Conservation (phyloP, 1,284 basidiomycete species). For the Microbotryum lychnidis-dioicae region DNA sequence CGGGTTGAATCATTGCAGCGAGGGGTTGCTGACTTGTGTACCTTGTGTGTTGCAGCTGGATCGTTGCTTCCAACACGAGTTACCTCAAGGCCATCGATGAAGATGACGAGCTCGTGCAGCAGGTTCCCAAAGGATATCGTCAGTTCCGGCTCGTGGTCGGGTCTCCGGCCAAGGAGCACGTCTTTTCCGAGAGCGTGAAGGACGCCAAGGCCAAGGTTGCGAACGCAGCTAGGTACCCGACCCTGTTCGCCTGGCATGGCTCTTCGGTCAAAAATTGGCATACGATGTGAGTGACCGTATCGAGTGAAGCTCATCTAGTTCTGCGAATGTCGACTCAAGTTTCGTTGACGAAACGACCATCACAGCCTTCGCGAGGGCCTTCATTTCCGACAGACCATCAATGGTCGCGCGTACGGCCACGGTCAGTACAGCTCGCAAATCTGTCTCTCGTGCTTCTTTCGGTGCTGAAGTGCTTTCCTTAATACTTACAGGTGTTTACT, state of each 20-base stretch:
- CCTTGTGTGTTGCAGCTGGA: slow-evolving; percentile 7
- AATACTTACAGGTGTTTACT: slow-evolving; percentile 11
- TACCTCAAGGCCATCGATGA: slow-evolving; percentile 31
- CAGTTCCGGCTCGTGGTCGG: slow-evolving; percentile 32
- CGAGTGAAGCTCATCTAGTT: background rate
- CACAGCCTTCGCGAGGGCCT: slow-evolving; percentile 30
- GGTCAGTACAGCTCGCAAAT: slow-evolving; percentile 6
- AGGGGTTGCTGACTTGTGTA: background rate
- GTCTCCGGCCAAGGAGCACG: slow-evolving; percentile 28
- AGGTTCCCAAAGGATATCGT: slow-evolving; percentile 19
- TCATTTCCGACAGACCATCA: slow-evolving; percentile 24
- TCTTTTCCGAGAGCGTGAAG: slow-evolving; percentile 17
- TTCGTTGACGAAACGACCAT: background rate
- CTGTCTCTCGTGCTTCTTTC: slow-evolving; percentile 2
- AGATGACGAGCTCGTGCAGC: slow-evolving; percentile 28
- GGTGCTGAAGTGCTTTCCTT: slow-evolving; percentile 9
- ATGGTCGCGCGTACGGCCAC: slow-evolving; percentile 22
- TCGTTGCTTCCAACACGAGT: slow-evolving; percentile 31
- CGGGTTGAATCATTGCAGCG: background rate
- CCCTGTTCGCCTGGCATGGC: slow-evolving; percentile 27
- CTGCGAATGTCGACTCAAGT: too few species aligned
- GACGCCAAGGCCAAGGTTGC: slow-evolving; percentile 11
- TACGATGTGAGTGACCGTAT: slow-evolving; percentile 7
- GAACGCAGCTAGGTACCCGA: slow-evolving; percentile 21
- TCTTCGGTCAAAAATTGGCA: slow-evolving; percentile 18